These are phyloP conservation scores for Sabuloglossum arenarium DNA, from an alignment of 495 filamentous ascomycete genomes.

Conservation along the genomic window DNA sequence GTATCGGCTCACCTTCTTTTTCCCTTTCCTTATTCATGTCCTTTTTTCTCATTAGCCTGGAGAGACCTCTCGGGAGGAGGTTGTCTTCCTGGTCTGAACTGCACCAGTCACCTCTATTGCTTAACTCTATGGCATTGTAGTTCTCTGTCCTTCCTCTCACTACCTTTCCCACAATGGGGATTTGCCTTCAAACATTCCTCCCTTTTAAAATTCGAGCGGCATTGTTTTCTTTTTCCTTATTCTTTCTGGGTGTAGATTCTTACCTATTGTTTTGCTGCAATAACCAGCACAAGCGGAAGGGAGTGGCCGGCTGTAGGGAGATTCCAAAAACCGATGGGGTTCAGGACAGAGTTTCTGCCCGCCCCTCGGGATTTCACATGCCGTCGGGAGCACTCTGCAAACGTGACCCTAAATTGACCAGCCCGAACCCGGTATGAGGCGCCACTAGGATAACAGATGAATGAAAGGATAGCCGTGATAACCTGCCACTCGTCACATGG, in stretches of 20 bases:
- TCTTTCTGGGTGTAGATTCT: not conserved
- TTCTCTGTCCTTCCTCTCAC: no score
- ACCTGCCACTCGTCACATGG: no score
- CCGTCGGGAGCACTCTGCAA: not conserved
- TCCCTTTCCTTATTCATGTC: not conserved
- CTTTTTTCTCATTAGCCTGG: not conserved
- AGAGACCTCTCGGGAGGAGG: no score
- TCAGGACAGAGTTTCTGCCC: not conserved
- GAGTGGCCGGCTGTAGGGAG: no score
- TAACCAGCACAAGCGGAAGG: not conserved
- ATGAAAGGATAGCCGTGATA: no score
- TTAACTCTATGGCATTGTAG: no score
- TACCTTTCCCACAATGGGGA: not conserved
- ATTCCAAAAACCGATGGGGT: not conserved
- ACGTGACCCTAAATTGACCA: no score
- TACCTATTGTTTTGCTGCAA: not conserved
- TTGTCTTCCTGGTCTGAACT: no score
- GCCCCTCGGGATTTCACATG: not conserved
- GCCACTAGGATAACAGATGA: no score
- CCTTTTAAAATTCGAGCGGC: not conserved
- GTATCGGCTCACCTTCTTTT: not conserved
- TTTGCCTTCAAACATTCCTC: not conserved
- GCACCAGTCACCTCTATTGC: not conserved
- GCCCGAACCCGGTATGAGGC: no score
- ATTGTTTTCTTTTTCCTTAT: not conserved